phyloP scores from a whole-genome alignment of 495 filamentous ascomycete genomes.

The Cetradonia linearis region DNA sequence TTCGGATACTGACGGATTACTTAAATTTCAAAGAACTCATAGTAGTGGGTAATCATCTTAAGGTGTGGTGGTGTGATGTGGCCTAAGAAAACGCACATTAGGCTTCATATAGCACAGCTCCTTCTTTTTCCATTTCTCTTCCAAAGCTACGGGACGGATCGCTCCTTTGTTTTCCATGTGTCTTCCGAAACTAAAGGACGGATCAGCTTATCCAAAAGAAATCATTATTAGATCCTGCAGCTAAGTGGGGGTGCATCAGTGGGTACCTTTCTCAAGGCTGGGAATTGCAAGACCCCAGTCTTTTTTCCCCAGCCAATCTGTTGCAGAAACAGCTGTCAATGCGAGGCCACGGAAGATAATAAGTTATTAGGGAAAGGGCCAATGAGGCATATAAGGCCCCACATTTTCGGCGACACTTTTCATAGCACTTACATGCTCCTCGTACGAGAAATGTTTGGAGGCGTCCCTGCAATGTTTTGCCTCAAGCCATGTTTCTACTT shows the following conservation, averaged over 20 bases:
- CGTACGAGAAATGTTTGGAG: not conserved
- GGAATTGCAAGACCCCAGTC: not conserved
- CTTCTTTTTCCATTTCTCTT: not conserved
- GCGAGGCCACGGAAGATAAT: not conserved
- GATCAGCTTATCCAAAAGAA: not conserved
- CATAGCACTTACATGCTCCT: not conserved
- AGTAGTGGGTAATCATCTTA: not conserved
- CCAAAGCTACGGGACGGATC: not conserved
- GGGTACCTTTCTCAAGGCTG: not conserved
- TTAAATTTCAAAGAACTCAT: not conserved
- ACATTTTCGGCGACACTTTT: not conserved
- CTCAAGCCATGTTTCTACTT: not conserved
- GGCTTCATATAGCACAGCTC: no score
- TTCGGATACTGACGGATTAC: not conserved
- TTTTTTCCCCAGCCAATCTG: not conserved
- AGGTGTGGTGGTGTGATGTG: not conserved
- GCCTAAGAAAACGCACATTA: not conserved
- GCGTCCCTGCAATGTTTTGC: not conserved
- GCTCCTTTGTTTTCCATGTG: not conserved
- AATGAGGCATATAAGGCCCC: not conserved
- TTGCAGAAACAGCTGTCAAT: not conserved
- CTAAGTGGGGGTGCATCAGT: not conserved
- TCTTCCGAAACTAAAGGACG: not conserved
- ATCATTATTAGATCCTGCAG: not conserved
- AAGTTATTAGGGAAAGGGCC: not conserved